Evolutionary conservation across 1,139 yeast genomes (phyloP), one percentile per base, ranked within the genome.

Genomic region (Lodderomyces pseudojiufengensis): DNA sequence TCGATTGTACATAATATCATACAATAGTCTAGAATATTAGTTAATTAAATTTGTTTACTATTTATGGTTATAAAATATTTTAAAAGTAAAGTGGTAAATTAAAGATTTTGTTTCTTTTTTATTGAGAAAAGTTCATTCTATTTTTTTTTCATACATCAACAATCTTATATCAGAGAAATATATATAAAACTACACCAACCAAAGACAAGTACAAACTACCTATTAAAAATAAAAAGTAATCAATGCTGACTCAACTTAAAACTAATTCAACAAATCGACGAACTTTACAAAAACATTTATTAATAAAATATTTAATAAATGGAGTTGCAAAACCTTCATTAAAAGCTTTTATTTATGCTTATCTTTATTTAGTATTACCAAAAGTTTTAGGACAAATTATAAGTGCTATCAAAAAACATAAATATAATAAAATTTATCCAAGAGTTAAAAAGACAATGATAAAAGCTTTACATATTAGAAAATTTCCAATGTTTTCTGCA

Each of bases 271-370:
- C 6, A 5, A 11, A 13, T 11, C 4, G 3, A 7, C 7, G 29
- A 23, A 12, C 10, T 14, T 25, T 10, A n/a, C 26, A 29, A 9
- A 22, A 26, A 14, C 35, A 29, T 25, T 15, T 23, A 9, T 29
- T 26, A 8, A 5, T 24, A 25, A 27, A 30, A 3, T 32, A 39
- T 15, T 11, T 41, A 8, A 13, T 36, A 7, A 20, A 38, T 18
- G 16, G 24, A 16, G 50, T 59, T 9, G 50, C 50, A 2, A 46
- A 45, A 29, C 65, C 66, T 0, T 53, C 66, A 1, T 33, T 52
- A 2, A 56, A 52, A 37, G 69, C 69, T 2, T 63, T 60, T 40
- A 24, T 60, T 3, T 57, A 53, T 36, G 68, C 67, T n/a, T 61
- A 61, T 41, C 45, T 63, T 13, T 63, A 63, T 40, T 57, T 63